Evolutionary conservation across 139 green algal genomes (phyloP).

Genomic region (Ettlia oleoabundans): DNA sequence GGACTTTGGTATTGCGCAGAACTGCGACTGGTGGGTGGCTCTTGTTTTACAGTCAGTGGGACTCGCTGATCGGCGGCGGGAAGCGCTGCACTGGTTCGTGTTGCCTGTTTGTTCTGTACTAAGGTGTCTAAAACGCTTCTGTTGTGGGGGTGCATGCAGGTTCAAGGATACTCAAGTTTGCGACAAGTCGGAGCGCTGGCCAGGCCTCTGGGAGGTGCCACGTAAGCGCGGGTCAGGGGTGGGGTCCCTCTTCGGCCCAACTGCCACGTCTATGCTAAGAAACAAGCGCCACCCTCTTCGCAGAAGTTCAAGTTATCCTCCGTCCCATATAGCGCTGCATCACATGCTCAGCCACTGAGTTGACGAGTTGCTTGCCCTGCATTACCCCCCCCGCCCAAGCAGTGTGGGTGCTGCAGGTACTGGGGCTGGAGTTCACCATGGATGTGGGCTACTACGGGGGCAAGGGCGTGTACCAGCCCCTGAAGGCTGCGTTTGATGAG

Average conservation of each 20-base stretch:
- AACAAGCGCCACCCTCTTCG: too few species aligned
- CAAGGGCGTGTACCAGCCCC: slow-evolving; percentile 16
- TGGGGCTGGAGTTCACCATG: slow-evolving; percentile 28
- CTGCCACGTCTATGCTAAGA: too few species aligned
- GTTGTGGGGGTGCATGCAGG: too few species aligned
- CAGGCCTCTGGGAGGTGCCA: slow-evolving; percentile 34
- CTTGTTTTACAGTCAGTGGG: too few species aligned
- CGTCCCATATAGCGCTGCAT: neutral
- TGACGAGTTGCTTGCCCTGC: neutral
- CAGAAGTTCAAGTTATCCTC: neutral
- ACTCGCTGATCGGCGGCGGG: too few species aligned
- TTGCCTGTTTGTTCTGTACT: too few species aligned
- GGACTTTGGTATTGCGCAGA: slow-evolving; percentile 44
- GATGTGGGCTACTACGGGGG: slow-evolving; percentile 4
- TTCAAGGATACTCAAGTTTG: slow-evolving; percentile 5
- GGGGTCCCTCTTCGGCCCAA: too few species aligned
- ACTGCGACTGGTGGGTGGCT: slow-evolving; percentile 30
- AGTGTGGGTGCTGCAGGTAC: slow-evolving; percentile 22
- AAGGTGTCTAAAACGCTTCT: too few species aligned
- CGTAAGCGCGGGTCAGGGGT: too few species aligned
- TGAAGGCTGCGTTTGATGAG: slow-evolving; percentile 6
- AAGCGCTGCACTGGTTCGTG: too few species aligned
- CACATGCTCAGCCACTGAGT: neutral
- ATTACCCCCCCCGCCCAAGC: neutral
- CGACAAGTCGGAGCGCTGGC: slow-evolving; percentile 14